Base-by-base conservation (phyloP, 169 alveolate species). In the Plasmodium gallinaceum region DNA sequence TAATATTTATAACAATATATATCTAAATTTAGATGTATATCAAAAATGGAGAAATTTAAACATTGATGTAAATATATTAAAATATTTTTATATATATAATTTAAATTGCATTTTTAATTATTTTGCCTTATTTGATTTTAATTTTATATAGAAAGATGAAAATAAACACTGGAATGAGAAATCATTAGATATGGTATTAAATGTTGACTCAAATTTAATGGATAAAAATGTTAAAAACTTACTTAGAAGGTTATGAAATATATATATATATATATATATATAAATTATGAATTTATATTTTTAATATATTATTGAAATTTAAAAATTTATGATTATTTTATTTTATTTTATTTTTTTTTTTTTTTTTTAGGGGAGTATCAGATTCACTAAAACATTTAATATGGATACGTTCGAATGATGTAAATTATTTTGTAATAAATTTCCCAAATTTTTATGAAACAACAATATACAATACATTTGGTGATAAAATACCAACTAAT, bases 391-490 rank as follows among this genome's bases (percentile, higher is more conserved):
- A 76, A 14, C 89, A 76, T 43, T 54, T 76, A 26, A 76, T 76
- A 51, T 76, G 89, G 89, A 58, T 76, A 20, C 14, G 89, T 0
- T 76, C 89, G 12, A 76, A 76, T 54, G 89, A 76, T 26, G 89
- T 76, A 0, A 76, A 76, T 57, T 76, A 76, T 42, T 76, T 76
- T 20, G 78, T 76, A 5, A 76, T 76, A 26, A 76, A 76, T 22
- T 76, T 76, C 57, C 89, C 89, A 22, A 75, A 76, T n/a, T 76
- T 76, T 52, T 76, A 76, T 24, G 89, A 76, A 37, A 76, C 89
- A 42, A 76, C 89, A 7, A 76, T 76, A 12, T 76, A 76, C 43
- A 76, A 76, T 39, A 76, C 89, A 8, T 76, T 76, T 26, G 89
- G 89, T 16, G 89, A 76, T 7, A 76, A 76, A 7, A 32, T 76